These are phyloP conservation scores for Xylaria sp. DNA, from an alignment of 2,329 filamentous ascomycete genomes.

Conservation along the genomic window DNA sequence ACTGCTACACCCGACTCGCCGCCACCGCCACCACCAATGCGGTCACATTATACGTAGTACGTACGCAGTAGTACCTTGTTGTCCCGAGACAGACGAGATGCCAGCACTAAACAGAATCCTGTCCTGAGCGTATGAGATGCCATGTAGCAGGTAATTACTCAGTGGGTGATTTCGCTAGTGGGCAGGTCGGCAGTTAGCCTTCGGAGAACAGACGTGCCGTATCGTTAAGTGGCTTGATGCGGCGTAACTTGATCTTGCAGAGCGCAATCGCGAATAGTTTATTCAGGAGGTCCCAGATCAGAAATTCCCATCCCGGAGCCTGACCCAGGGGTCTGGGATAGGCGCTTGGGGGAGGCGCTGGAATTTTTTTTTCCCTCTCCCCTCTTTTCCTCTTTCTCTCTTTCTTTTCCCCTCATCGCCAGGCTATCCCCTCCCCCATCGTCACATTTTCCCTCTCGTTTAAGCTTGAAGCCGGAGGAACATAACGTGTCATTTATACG, in stretches of 20 bases:
- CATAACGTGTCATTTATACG: slow-evolving; percentile 8
- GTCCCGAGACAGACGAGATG: background rate
- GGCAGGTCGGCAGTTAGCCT: slow-evolving; percentile 8
- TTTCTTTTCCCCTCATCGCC: background rate
- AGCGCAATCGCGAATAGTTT: slow-evolving; percentile 19
- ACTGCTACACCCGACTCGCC: background rate
- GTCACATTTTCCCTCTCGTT: slow-evolving; percentile 18
- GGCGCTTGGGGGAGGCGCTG: slow-evolving; percentile 11
- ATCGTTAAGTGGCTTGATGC: slow-evolving; percentile 38
- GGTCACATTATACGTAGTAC: background rate
- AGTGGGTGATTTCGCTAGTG: background rate
- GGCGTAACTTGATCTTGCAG: slow-evolving; percentile 50
- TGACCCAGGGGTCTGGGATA: slow-evolving; percentile 12
- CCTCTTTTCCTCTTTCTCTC: background rate
- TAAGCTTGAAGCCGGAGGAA: background rate
- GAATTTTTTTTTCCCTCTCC: background rate
- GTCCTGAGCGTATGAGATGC: background rate
- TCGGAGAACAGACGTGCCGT: slow-evolving; percentile 4
- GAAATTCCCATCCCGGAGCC: background rate
- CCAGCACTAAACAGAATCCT: background rate
- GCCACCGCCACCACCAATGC: slow-evolving; percentile 11
- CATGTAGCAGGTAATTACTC: background rate
- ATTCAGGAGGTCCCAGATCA: background rate
- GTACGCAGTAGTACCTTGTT: too few species aligned
- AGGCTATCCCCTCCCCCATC: background rate